Evolutionary conservation across 306 rosid genomes (phyloP).

Genomic region (Quercus parvula): DNA sequence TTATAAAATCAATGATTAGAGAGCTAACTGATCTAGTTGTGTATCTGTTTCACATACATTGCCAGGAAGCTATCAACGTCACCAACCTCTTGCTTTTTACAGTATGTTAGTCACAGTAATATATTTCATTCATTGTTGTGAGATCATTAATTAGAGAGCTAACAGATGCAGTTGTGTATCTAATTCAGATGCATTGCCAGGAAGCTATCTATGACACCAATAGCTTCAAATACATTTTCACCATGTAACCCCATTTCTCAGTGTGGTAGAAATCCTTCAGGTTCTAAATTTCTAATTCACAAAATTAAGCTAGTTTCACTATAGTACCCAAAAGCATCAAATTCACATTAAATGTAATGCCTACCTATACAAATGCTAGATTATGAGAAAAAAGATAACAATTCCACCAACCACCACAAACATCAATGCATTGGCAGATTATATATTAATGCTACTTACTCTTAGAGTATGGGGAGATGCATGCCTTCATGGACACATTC

Average conservation of each 20-base stretch:
- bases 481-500: conserved; percentile 57
- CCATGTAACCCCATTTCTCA: neutral
- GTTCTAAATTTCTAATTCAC: neutral
- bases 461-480: conserved; percentile 46
- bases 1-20: too few relatives aligned
- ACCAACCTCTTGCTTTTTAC: neutral
- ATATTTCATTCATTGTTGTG: too few relatives aligned
- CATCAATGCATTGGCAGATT: neutral
- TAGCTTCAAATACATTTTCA: neutral
- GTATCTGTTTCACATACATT: neutral
- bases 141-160: too few relatives aligned
- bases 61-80: neutral
- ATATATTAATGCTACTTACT: conserved; percentile 34
- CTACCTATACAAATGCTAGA: neutral
- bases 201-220: neutral
- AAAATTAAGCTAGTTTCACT: neutral
- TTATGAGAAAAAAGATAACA: neutral
- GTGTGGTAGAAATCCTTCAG: neutral
- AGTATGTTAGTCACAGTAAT: too few relatives aligned
- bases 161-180: neutral
- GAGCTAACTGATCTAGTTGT: neutral
- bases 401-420: neutral
- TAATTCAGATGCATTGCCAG: neutral
- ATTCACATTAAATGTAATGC: neutral
- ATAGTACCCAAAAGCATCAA: neutral